Base-by-base conservation (phyloP, 2,329 filamentous ascomycete species). In the Diplodia intermedia region DNA sequence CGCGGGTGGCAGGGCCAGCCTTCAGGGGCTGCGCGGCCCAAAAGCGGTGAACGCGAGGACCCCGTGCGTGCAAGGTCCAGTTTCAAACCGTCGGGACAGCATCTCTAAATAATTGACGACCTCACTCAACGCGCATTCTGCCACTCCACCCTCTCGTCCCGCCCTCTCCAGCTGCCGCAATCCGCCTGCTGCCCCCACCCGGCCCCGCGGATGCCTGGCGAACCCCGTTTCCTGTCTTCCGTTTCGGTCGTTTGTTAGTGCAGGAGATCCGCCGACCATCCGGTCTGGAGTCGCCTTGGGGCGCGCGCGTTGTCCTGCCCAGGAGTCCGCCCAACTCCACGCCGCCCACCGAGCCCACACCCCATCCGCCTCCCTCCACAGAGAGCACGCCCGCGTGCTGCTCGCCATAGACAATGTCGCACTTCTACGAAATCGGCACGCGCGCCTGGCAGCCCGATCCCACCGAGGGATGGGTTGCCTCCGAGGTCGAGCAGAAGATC, bases 401-500 rank as follows among this genome's bases (percentile, higher is more conserved):
- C 52, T 54, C 66, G 40, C 56, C 43, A 69, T 61, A 70, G 68
- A 71, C 70, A 69, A 74, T 78, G 82, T 97, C 97, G 94, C 91
- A 96, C 82, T 92, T 88, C 79, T 98, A 96, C 84, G 94, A 98
- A 86, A 89, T 97, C 78, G 95, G 94, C 78, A 98, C 94, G 76
- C 90, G 93, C 88, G 95, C 94, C 79, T 99, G 95, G 95, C 95
- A 98, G 87, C 94, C 95, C 75, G 95, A 99, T 85, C 84, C 88
- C 79, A 92, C 92, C 70, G 94, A 99, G 82, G 95, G 95, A 83
- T 99, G 95, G 94, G 89, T 99, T 80, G 91, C 94, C 78, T 97
- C 95, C 56, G 94, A 98, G 86, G 91, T 99, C 75, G 86, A 91
- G 79, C 90, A 91, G 82, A 97, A 95, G 86, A 86, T 87, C 68